Evolutionary conservation across 768 basidiomycete genomes (phyloP), one percentile per base, ranked within the genome.

Genomic region (Rhodosporidiobolus sp.): DNA sequence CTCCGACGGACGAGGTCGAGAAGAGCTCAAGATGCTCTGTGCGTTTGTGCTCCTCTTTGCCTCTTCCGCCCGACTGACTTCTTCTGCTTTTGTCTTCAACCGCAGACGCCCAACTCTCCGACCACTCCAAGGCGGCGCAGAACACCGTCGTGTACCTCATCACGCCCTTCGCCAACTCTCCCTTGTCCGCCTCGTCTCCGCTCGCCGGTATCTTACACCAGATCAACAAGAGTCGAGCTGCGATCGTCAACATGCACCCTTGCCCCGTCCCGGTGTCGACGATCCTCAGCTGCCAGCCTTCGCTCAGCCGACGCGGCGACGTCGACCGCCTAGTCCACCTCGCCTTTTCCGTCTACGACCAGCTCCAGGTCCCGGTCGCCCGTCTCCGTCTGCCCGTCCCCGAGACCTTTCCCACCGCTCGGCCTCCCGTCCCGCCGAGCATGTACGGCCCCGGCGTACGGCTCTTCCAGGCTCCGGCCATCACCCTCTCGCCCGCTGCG

Each of bases 341-440:
- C 48, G 67, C 65, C 34, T 70, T 76, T 49, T 63, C 67, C 17
- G 46, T 76, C 12, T 76, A 59, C 70, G 74, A 76, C 60, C 70
- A 72, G 53, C 61, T 76, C 4, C 65, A 59, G 19, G 11, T 72
- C 38, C 57, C 70, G 17, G 61, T 76, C 57, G 49, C 57, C 7
- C 58, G 52, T 52, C 65, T 76, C 1, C 65, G 55, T 22, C 30
- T 69, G 30, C 74, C 74, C 1, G 38, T 45, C 0, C 70, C 74
- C 34, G 74, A 76, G n/a, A 76, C 74, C 17, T 76, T 76, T 58
- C 74, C 74, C 1, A 49, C 74, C 0, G 70, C 74, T 0, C 53
- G 53, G 0, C 52, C 57, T 0, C 19, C 58, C 35, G 65, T 0
- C 35, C 54, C 16, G 48, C 49, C 8, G 62, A 57, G 4, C 71